These are phyloP conservation scores for Capronia coronata DNA, from an alignment of 2,329 filamentous ascomycete species.

Conservation along the genomic window DNA sequence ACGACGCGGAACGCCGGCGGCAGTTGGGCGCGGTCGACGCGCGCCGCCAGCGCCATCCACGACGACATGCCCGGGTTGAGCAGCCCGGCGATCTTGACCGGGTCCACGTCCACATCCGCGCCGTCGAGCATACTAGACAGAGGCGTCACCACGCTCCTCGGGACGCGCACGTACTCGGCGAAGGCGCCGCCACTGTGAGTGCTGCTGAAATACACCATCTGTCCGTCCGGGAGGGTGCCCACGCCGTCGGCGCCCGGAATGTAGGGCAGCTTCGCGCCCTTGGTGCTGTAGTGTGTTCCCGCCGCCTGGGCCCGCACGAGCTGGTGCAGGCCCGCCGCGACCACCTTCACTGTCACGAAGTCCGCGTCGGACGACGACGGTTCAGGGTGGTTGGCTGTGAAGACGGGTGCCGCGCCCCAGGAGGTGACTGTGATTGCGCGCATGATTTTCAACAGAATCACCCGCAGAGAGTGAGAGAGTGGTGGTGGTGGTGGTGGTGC, in stretches of 20 bases:
- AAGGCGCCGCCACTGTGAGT: conserved; percentile 28
- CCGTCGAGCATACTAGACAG: too few species aligned
- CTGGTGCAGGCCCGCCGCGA: conserved; percentile 49
- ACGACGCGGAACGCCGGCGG: conserved; percentile 44
- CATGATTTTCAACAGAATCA: conserved; percentile 12
- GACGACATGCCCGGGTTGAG: conserved; percentile 51
- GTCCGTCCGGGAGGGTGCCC: conserved; percentile 41
- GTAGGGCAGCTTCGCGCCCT: conserved; percentile 42
- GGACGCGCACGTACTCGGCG: conserved; percentile 41
- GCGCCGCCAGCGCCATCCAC: conserved; percentile 52
- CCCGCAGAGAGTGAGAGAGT: too few species aligned
- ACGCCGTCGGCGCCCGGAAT: conserved; percentile 50
- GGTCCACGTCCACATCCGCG: conserved; percentile 42
- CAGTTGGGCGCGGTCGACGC: conserved; percentile 32
- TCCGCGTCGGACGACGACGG: conserved; percentile 19
- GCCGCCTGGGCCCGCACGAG: conserved; percentile 50
- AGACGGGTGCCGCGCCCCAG: conserved; percentile 20
- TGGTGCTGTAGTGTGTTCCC: conserved; percentile 50
- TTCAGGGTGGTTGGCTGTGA: conserved; percentile 18
- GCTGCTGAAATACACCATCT: conserved; percentile 47
- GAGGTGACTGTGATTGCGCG: conserved; percentile 20
- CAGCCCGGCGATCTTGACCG: conserved; percentile 46
- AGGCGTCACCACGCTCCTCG: conserved; percentile 35
- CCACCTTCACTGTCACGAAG: conserved; percentile 47
- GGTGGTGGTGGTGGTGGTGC: too few species aligned